Base-by-base conservation (phyloP, 148 eudicot species). In the Linanthus parryae region DNA sequence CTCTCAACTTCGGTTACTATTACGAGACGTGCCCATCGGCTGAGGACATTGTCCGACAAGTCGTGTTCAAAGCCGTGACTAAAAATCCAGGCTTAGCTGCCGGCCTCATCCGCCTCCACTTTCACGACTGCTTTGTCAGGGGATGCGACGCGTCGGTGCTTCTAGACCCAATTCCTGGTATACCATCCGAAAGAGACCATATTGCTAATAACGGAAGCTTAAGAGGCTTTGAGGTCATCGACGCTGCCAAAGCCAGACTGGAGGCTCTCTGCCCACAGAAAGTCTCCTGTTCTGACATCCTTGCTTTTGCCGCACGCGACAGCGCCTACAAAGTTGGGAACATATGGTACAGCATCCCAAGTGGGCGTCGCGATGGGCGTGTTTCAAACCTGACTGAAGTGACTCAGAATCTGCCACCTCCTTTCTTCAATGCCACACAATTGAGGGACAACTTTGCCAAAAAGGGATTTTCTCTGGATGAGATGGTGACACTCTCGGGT, bases 281-380 rank as follows among this genome's bases (percentile, higher is more conserved):
- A 3, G 80, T 78, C 35, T 69, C 73, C 0, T 73, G 82, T 21
- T 66, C 78, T 0, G 82, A 77, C 45, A 48, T 69, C 7, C 29
- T 77, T 1, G 78, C 82, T 30, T 77, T 73, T 14, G 82, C 82
- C 0, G 82, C 82, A 8, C 70, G 77, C 3, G 81, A 76, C 60
- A 57, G 71, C 38, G 56, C 66, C 18, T 37, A 14, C 26, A 54
- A 28, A 21, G 59, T 50, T 0, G 74, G 81, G 7, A 26, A 49
- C 3, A 61, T 72, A 5, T 0, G 41, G 33, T 14, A 42, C 71
- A 14, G n/a, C n/a, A n/a, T n/a, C n/a, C n/a, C n/a, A n/a, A n/a
- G n/a, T n/a, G n/a, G n/a, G n/a, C n/a, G n/a, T n/a, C n/a, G n/a
- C n/a, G n/a, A n/a, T n/a, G n/a, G n/a, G n/a, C n/a, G n/a, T n/a